Conservation (phyloP, 2,329 filamentous ascomycete genomes). For the Helotiales sp. region DNA sequence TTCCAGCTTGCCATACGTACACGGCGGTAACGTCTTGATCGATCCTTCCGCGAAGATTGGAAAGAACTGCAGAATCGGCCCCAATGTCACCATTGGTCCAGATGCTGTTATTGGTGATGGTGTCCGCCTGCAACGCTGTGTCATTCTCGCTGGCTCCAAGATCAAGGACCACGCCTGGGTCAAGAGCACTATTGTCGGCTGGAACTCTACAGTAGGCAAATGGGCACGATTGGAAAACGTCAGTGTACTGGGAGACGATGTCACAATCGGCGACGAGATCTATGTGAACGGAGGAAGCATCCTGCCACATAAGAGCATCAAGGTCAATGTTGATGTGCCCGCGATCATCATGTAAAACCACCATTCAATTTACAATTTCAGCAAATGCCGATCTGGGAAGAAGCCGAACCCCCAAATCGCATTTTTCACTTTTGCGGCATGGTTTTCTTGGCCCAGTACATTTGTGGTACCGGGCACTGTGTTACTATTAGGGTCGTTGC, state of each 20-base stretch:
- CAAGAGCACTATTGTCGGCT: slow-evolving; percentile 97
- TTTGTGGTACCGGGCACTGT: slow-evolving; percentile 10
- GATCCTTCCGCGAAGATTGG: slow-evolving; percentile 94
- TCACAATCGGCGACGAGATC: slow-evolving; percentile 96
- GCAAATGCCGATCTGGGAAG: background rate
- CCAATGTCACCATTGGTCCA: slow-evolving; percentile 94
- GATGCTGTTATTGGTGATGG: slow-evolving; percentile 92
- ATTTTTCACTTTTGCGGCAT: background rate
- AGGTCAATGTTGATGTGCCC: slow-evolving; percentile 88
- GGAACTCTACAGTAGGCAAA: slow-evolving; percentile 94
- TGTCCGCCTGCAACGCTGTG: slow-evolving; percentile 90
- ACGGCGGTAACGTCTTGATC: slow-evolving; percentile 94
- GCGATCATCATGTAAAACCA: slow-evolving; percentile 68
- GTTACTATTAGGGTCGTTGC: slow-evolving; percentile 3
- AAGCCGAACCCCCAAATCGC: background rate
- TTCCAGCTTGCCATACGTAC: slow-evolving; percentile 75
- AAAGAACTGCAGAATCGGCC: slow-evolving; percentile 97
- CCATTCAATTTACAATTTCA: slow-evolving; percentile 4
- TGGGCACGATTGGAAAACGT: slow-evolving; percentile 98
- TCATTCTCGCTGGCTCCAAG: slow-evolving; percentile 86
- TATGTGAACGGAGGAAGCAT: slow-evolving; percentile 98
- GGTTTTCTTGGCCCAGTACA: slow-evolving; percentile 1
- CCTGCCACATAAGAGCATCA: slow-evolving; percentile 98
- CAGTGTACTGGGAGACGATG: slow-evolving; percentile 95
- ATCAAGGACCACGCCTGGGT: slow-evolving; percentile 99